Percentiles rank a stretch among this genome's conserved stretches.
Conservation (phyloP, 495 filamentous ascomycete species). For the Aspergillus ostianus region DNA sequence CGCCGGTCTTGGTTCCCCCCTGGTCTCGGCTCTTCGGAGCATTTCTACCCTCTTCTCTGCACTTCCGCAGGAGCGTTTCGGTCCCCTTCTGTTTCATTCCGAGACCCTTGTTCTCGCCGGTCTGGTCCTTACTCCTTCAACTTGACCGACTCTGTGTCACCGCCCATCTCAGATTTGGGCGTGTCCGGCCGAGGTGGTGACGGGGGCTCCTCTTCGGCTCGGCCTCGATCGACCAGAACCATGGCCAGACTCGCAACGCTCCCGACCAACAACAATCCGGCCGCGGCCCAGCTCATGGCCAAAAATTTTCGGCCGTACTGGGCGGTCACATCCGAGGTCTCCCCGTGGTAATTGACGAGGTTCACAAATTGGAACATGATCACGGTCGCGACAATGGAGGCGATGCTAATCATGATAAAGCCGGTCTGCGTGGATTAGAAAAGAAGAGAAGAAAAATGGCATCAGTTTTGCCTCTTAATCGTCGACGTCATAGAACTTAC, state of each 20-base stretch:
- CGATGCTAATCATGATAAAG: slow-evolving; percentile 51
- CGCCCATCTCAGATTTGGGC: slow-evolving; percentile 7
- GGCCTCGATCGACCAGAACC: slow-evolving; percentile 25
- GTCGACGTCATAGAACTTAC: slow-evolving; percentile 24
- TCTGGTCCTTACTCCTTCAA: neutral
- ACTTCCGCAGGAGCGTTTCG: neutral
- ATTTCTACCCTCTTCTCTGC: neutral
- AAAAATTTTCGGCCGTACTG: slow-evolving; percentile 55
- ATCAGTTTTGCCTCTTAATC: neutral
- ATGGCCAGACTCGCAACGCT: slow-evolving; percentile 27
- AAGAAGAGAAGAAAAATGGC: neutral
- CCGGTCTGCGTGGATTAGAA: slow-evolving; percentile 33
- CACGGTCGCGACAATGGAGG: slow-evolving; percentile 62
- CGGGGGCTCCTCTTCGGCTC: slow-evolving; percentile 1
- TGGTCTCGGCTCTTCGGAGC: neutral
- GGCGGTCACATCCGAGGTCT: slow-evolving; percentile 52
- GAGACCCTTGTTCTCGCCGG: neutral
- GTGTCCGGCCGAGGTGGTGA: neutral
- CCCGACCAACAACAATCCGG: slow-evolving; percentile 47
- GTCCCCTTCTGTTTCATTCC: neutral
- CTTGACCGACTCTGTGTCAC: slow-evolving; percentile 5
- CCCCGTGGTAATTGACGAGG: slow-evolving; percentile 57
- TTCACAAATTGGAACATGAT: slow-evolving; percentile 56
- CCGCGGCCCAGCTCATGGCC: slow-evolving; percentile 59
- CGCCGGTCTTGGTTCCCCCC: neutral